Base-by-base conservation (phyloP, 129 eudicot species). In the Flaveria brownii region DNA sequence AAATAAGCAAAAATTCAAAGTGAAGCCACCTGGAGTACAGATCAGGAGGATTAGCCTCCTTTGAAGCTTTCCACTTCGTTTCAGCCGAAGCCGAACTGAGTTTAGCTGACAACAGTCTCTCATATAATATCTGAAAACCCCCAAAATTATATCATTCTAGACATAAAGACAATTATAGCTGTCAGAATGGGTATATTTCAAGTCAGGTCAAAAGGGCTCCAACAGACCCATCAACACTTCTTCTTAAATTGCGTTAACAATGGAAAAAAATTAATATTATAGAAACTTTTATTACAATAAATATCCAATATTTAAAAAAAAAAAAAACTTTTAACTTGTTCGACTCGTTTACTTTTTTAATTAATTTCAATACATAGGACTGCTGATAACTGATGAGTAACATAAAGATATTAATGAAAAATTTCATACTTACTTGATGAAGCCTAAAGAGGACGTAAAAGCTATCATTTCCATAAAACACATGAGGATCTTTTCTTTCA, bases 381-480 rank as follows among this genome's bases (percentile, higher is more conserved):
- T 15, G 7, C 45, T 30, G 5, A 63, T 63, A 16, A 66, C 49
- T 66, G 28, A 66, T n/a, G 13, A 61, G 68, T 61, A 39, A 26
- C 61, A 49, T 2, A 28, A 13, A n/a, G 55, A 68, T 9, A 75
- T 9, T 72, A 28, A 67, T 14, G 18, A 51, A 23, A 41, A 56
- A 25, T 17, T 22, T 39, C 23, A 57, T 77, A 52, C 85, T 88
- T 83, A 94, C 99, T 70, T 88, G 99, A 82, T 94, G 97, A 86
- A 91, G 94, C 86, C 96, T 87, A 72, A 91, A 89, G 63, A 94
- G 92, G 69, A 87, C 92, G 68, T 87, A 94, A 70, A 91, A 94
- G 36, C 86, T 47, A 75, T 94, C 99, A 76, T 91, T 94, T 55
- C 99, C 99, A 62, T 91, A 94, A 75, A 94, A 94, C 46, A 91